Evolutionary conservation across 2,329 filamentous ascomycete genomes (phyloP).

Genomic region (Fusarium sp.): DNA sequence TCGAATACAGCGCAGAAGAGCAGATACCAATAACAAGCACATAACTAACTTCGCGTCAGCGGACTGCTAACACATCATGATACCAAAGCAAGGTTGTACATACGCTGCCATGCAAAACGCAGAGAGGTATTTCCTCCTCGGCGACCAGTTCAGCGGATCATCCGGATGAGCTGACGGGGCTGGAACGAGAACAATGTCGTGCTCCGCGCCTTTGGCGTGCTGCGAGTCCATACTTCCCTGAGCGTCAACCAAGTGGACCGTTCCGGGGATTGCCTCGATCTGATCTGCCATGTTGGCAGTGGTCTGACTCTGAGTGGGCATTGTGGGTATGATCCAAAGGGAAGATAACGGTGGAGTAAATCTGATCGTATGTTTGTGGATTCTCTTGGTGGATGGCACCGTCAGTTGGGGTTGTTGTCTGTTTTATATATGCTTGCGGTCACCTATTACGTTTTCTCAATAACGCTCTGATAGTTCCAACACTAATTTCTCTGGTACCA

Average conservation of each 20-base stretch:
- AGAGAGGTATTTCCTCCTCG: background rate
- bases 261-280: background rate
- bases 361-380: no score
- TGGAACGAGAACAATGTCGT: background rate
- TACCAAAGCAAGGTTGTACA: no score
- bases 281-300: background rate
- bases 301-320: background rate
- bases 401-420: no score
- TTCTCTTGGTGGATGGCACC: no score
- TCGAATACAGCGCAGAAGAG: background rate
- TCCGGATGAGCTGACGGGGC: background rate
- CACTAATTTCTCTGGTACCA: no score
- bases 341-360: no score
- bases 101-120: background rate
- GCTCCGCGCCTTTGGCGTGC: background rate
- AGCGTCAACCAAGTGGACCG: background rate
- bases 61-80: background rate
- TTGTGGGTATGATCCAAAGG: background rate
- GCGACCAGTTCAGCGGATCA: background rate
- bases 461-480: no score
- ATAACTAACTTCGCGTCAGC: background rate
- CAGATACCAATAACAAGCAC: background rate
- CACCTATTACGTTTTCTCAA: no score
- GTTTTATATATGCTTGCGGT: no score
- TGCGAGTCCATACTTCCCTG: background rate